A percentile compares a stretch with the other conserved stretches of the same genome.
These are phyloP conservation scores for Talaromyces sp. DNA, from an alignment of 2,329 filamentous ascomycete species.

Conservation along the genomic window DNA sequence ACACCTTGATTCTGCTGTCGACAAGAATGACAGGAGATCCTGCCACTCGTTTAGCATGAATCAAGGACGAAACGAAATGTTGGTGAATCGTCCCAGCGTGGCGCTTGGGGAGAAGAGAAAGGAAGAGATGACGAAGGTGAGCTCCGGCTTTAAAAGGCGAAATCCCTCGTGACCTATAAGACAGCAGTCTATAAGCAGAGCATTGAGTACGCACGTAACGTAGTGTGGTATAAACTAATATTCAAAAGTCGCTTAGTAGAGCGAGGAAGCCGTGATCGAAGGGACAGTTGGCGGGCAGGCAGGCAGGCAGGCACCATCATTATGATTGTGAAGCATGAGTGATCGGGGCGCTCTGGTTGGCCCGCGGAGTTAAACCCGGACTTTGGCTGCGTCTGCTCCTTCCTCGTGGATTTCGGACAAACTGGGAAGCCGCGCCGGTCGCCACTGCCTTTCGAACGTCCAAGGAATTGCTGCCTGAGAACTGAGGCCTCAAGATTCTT, in stretches of 20 bases:
- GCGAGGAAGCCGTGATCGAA: neutral
- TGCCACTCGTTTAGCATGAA: conserved; percentile 13
- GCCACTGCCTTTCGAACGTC: neutral
- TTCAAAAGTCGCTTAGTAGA: neutral
- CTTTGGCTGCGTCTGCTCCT: neutral
- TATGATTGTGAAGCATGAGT: conserved; percentile 3
- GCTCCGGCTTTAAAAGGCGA: neutral
- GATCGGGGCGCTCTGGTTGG: conserved; percentile 6
- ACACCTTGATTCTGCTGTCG: conserved; percentile 9
- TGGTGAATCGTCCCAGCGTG: neutral
- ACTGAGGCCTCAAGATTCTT: neutral
- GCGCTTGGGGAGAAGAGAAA: neutral
- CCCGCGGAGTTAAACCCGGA: conserved; percentile 6
- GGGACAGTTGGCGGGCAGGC: neutral
- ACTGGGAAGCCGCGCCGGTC: conserved; percentile 5
- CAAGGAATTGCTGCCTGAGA: neutral
- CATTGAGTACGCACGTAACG: neutral
- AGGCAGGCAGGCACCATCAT: neutral
- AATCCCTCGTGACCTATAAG: neutral
- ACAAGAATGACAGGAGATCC: conserved; percentile 16
- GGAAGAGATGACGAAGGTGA: neutral
- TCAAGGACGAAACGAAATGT: neutral
- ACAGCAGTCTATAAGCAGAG: neutral
- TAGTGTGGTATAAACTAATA: neutral
- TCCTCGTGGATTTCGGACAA: neutral